Percentiles rank a stretch among this genome's conserved stretches.
phyloP scores from a whole-genome alignment of 495 filamentous ascomycete species.

The Penicillium macrosclerotiorum region DNA sequence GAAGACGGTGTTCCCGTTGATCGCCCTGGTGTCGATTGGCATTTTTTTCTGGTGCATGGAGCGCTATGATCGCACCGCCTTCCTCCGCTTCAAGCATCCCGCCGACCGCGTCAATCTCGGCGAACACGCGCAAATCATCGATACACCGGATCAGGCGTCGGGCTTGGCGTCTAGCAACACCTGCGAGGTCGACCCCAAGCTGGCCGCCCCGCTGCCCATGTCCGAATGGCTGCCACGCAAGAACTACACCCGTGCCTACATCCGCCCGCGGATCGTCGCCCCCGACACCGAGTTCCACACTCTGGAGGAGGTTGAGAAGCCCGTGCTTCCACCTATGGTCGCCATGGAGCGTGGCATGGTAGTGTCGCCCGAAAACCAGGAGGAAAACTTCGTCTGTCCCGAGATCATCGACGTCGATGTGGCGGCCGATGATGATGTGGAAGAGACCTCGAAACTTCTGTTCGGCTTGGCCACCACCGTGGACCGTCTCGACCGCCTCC shows the following conservation, averaged over 20 bases:
- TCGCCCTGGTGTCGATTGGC: constrained; percentile 44
- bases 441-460: constrained; percentile 50
- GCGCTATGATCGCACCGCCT: constrained; percentile 43
- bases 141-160: constrained; percentile 18
- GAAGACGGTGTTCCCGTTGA: constrained; percentile 45
- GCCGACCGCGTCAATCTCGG: constrained; percentile 26
- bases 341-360: constrained; percentile 48
- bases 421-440: constrained; percentile 40
- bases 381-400: constrained; percentile 42
- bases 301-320: constrained; percentile 39
- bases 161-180: constrained; percentile 14
- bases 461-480: constrained; percentile 53
- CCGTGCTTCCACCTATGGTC: constrained; percentile 46
- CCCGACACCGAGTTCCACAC: constrained; percentile 42
- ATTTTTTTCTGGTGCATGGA: constrained; percentile 48
- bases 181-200: constrained; percentile 39
- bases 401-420: constrained; percentile 47
- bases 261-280: constrained; percentile 41
- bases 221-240: constrained; percentile 48
- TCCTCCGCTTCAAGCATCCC: constrained; percentile 42
- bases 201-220: constrained; percentile 40
- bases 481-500: constrained; percentile 46
- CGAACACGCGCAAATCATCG: constrained; percentile 15
- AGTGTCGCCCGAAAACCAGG: constrained; percentile 38
- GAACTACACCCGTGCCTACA: constrained; percentile 49